phyloP scores from a whole-genome alignment of 208 protist genomes.

The Trypanosoma vivax region DNA sequence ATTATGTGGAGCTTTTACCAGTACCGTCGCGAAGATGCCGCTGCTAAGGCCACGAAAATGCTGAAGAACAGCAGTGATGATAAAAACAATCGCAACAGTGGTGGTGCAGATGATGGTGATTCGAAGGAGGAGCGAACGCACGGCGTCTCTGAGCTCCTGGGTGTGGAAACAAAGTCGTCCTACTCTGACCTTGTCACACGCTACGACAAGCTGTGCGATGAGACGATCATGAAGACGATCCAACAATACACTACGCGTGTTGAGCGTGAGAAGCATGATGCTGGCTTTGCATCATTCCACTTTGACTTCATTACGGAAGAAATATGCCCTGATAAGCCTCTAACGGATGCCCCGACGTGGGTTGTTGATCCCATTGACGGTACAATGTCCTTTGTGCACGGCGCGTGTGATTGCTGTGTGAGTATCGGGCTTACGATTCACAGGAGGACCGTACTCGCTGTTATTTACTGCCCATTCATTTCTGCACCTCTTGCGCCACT shows the following conservation, averaged over 20 bases:
- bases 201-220: conserved; percentile 45
- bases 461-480: conserved; percentile 67
- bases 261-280: conserved; percentile 20
- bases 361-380: conserved; percentile 79
- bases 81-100: not conserved
- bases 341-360: conserved; percentile 60
- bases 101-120: not conserved
- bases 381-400: conserved; percentile 71
- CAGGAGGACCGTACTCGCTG: conserved; percentile 45
- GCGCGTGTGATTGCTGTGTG: conserved; percentile 66
- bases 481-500: not conserved
- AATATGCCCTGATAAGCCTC: conserved; percentile 22
- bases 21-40: conserved; percentile 17
- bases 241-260: conserved; percentile 25
- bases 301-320: conserved; percentile 50
- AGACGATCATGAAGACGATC: conserved; percentile 26
- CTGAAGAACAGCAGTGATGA: not conserved
- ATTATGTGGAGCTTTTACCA: conserved; percentile 41
- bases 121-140: not conserved
- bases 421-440: conserved; percentile 57
- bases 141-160: conserved; percentile 5
- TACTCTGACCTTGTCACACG: conserved; percentile 46
- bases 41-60: conserved; percentile 5
- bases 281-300: conserved; percentile 10
- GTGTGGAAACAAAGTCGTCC: conserved; percentile 20